Conservation (phyloP, 2,329 filamentous ascomycete genomes). For the Beauveria sp. region DNA sequence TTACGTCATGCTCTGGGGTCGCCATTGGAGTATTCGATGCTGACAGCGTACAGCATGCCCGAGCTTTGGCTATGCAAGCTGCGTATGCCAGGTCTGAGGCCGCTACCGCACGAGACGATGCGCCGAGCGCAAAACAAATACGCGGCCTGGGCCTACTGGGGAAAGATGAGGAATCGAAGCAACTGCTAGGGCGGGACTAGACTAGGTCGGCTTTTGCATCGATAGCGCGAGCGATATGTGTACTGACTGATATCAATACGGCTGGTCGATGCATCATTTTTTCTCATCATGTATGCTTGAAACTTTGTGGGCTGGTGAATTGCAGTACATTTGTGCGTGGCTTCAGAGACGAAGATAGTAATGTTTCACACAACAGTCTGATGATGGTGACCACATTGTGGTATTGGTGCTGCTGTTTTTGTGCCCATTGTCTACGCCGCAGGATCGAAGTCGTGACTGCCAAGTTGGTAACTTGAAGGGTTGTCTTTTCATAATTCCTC, state of each 20-base stretch:
- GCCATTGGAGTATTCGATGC: neutral
- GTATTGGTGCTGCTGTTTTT: no score
- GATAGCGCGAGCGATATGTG: neutral
- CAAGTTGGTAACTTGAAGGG: no score
- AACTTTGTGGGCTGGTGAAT: neutral
- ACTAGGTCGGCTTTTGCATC: neutral
- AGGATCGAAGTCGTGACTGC: no score
- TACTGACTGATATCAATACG: neutral
- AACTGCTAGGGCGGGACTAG: slow-evolving; percentile 36
- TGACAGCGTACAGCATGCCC: slow-evolving; percentile 54
- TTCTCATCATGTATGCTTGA: neutral
- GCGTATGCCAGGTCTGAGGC: slow-evolving; percentile 78
- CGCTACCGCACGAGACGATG: slow-evolving; percentile 68
- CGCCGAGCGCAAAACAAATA: slow-evolving; percentile 78
- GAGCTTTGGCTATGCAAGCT: slow-evolving; percentile 69
- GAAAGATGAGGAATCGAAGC: slow-evolving; percentile 72
- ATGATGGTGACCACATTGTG: no score
- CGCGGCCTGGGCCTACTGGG: slow-evolving; percentile 75
- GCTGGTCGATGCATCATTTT: no score
- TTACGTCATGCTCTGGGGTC: slow-evolving; percentile 10
- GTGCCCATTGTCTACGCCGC: no score
- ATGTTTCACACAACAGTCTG: no score
- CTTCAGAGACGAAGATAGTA: no score
- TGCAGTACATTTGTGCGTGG: neutral
- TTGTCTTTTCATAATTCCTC: no score